Evolutionary conservation across 306 rosid species (phyloP).

Genomic region (Gastrolobium villosum): DNA sequence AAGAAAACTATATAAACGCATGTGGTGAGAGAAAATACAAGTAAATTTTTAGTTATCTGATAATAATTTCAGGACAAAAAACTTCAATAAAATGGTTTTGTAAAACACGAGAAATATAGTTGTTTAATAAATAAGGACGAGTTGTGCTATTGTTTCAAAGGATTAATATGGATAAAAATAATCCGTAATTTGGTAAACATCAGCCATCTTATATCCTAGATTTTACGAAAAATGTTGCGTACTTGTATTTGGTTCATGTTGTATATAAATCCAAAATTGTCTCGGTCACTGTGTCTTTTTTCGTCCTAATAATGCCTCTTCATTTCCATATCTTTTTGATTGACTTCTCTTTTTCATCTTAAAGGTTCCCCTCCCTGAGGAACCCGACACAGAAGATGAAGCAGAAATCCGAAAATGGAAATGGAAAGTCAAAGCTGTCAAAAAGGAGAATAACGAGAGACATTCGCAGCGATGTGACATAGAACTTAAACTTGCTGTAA

Average conservation of each 20-base stretch:
- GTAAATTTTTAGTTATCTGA: no score
- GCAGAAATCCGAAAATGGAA: constrained; percentile 86
- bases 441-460: constrained; percentile 78
- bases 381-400: constrained; percentile 84
- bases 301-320: background rate
- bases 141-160: no score
- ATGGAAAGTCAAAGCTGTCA: constrained; percentile 83
- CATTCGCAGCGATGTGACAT: constrained; percentile 93
- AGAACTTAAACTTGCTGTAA: constrained; percentile 96
- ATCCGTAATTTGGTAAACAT: background rate
- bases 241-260: constrained; percentile 21
- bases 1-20: no score
- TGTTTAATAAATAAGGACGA: no score
- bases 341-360: constrained; percentile 13
- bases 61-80: no score
- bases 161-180: background rate
- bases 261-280: background rate
- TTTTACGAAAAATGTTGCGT: background rate
- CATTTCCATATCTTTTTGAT: constrained; percentile 35
- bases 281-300: background rate
- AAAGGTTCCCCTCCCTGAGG: constrained; percentile 84
- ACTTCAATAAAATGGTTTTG: no score
- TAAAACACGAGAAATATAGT: no score
- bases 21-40: no score
- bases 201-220: background rate